phyloP scores from a whole-genome alignment of 1,139 yeast species.

The Suhomyces panamericanus region DNA sequence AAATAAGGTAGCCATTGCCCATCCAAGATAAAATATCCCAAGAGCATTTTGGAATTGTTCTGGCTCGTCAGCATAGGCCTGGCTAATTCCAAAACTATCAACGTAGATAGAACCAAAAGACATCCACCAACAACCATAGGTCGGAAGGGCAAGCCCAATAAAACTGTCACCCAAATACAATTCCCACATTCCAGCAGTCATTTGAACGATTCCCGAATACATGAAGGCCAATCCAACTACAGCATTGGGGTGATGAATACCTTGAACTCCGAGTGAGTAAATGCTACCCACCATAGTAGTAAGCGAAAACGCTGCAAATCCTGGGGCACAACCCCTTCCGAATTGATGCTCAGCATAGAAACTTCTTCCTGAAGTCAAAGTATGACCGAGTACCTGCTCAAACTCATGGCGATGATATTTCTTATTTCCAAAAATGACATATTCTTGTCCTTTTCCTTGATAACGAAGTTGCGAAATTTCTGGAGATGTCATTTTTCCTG shows the following conservation, averaged over 20 bases:
- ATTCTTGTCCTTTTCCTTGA: constrained; percentile 26
- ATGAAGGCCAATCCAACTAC: constrained; percentile 51
- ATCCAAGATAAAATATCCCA: constrained; percentile 44
- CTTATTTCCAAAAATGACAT: constrained; percentile 30
- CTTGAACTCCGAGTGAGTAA: neutral
- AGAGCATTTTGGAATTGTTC: constrained; percentile 35
- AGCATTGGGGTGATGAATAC: constrained; percentile 26
- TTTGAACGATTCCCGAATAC: constrained; percentile 49
- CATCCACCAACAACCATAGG: constrained; percentile 40
- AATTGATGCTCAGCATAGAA: neutral
- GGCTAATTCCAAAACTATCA: constrained; percentile 33
- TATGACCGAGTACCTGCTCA: constrained; percentile 39
- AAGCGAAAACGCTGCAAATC: neutral
- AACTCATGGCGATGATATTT: constrained; percentile 34
- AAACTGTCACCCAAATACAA: constrained; percentile 36
- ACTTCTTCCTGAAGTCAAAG: constrained; percentile 18
- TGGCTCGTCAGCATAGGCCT: constrained; percentile 27
- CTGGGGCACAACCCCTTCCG: neutral
- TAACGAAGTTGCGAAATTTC: constrained; percentile 4
- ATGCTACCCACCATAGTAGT: neutral
- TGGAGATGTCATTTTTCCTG: no score
- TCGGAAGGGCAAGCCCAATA: constrained; percentile 37
- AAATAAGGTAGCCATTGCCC: constrained; percentile 47
- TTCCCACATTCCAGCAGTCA: constrained; percentile 56
- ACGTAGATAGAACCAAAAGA: constrained; percentile 36